A percentile compares a stretch with the other conserved stretches of the same genome.
phyloP scores from a whole-genome alignment of 306 rosid genomes.

The Biancaea sappan region DNA sequence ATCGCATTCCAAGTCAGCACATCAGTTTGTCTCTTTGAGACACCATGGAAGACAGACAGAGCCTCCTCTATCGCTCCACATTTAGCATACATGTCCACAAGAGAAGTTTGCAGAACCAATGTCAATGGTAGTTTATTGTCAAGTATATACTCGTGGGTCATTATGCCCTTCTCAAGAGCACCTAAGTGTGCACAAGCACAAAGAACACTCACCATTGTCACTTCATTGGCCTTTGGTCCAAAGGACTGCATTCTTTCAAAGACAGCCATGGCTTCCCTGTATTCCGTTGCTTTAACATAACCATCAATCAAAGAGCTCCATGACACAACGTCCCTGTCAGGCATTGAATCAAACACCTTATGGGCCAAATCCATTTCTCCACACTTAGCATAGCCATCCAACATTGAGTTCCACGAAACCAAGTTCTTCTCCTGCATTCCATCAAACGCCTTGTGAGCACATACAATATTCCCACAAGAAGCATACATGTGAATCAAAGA shows the following conservation, averaged over 20 bases:
- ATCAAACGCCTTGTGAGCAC: constrained; percentile 64
- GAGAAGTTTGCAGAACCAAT: constrained; percentile 67
- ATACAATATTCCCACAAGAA: constrained; percentile 50
- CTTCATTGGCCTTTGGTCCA: constrained; percentile 72
- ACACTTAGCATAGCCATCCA: constrained; percentile 82
- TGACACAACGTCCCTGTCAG: constrained; percentile 65
- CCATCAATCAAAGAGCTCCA: constrained; percentile 84
- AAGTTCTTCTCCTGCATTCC: constrained; percentile 47
- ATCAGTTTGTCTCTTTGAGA: constrained; percentile 50
- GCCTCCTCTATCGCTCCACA: constrained; percentile 83
- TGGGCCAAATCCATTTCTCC: constrained; percentile 54
- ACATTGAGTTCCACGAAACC: constrained; percentile 82
- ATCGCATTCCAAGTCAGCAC: constrained; percentile 81
- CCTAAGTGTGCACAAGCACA: constrained; percentile 78
- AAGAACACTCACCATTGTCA: constrained; percentile 78
- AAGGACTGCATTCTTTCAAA: constrained; percentile 55
- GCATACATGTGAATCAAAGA: constrained; percentile 82
- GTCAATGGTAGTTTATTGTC: constrained; percentile 57
- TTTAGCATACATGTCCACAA: constrained; percentile 88
- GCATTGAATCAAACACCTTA: constrained; percentile 65
- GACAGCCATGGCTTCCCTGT: constrained; percentile 59
- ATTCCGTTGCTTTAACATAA: constrained; percentile 62
- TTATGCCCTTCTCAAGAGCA: constrained; percentile 65
- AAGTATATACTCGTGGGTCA: constrained; percentile 52
- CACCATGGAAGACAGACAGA: constrained; percentile 47